Evolutionary conservation across 768 basidiomycete species (phyloP).

Genomic region (Kwoniella bestiolae): DNA sequence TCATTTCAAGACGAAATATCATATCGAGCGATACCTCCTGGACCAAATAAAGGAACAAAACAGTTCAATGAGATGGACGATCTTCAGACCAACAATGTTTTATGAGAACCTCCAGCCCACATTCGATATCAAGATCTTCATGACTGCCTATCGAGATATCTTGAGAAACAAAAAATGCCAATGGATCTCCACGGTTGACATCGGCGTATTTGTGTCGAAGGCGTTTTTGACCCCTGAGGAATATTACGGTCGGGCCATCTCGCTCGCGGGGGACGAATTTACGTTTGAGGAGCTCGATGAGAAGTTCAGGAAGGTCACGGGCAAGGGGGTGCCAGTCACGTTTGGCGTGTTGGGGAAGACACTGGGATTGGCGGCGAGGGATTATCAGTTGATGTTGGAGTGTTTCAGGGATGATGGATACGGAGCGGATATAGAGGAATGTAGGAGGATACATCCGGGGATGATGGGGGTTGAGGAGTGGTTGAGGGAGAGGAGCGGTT

Average conservation of each 20-base stretch:
- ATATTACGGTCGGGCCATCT: conserved; percentile 9
- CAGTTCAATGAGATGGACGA: conserved; percentile 11
- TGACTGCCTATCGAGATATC: conserved; percentile 11
- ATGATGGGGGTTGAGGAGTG: conserved; percentile 13
- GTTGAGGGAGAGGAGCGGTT: conserved; percentile 11
- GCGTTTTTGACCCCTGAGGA: conserved; percentile 2
- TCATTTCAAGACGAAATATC: conserved; percentile 17
- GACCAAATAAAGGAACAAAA: neutral
- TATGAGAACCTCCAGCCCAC: conserved; percentile 3
- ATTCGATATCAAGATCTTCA: conserved; percentile 1
- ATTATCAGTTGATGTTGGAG: conserved; percentile 16
- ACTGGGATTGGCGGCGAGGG: neutral
- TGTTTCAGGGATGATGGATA: conserved; percentile 24
- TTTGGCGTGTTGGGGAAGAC: neutral
- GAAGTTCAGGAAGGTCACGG: conserved; percentile 7
- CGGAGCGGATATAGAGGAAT: neutral
- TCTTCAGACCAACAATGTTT: conserved; percentile 4
- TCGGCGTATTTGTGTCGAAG: conserved; percentile 11
- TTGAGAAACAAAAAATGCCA: neutral
- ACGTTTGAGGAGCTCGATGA: conserved; percentile 5
- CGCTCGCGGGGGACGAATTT: conserved; percentile 12
- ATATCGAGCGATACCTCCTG: conserved; percentile 8
- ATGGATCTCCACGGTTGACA: conserved; percentile 6
- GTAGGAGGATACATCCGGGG: conserved; percentile 11
- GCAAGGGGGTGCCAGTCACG: neutral